Evolutionary conservation across 306 rosid genomes (phyloP).

Genomic region (Arachis hypogaea): DNA sequence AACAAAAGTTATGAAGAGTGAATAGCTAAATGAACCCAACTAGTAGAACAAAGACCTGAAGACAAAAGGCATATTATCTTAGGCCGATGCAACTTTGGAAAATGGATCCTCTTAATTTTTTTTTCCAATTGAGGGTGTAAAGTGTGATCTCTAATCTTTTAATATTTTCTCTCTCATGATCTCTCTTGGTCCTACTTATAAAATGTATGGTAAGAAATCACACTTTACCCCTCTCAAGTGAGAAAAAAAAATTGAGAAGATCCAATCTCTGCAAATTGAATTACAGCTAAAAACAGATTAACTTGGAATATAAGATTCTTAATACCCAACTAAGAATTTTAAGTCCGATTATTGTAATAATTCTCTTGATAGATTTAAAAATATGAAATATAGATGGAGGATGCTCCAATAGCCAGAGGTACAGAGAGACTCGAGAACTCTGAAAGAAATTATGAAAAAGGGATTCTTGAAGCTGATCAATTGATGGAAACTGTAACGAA

Average conservation of each 20-base stretch:
- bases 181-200: too few relatives aligned
- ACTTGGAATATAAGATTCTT: constrained; percentile 15
- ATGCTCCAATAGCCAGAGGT: too few relatives aligned
- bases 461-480: constrained; percentile 19
- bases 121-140: too few relatives aligned
- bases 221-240: too few relatives aligned
- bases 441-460: not conserved
- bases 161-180: too few relatives aligned
- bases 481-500: constrained; percentile 28
- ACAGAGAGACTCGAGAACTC: too few relatives aligned
- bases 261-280: not conserved
- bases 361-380: constrained; percentile 21
- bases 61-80: constrained; percentile 9
- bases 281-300: constrained; percentile 19
- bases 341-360: constrained; percentile 17
- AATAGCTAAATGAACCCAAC: constrained; percentile 14
- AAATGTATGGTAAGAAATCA: too few relatives aligned
- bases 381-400: not conserved
- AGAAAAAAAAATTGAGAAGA: too few relatives aligned
- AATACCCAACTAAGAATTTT: constrained; percentile 20
- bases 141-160: too few relatives aligned
- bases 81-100: not conserved
- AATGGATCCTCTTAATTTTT: too few relatives aligned
- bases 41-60: constrained; percentile 8
- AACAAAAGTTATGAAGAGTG: constrained; percentile 12